Evolutionary conservation across 1,139 yeast genomes (phyloP).

Genomic region (Yamadazyma aaseri): DNA sequence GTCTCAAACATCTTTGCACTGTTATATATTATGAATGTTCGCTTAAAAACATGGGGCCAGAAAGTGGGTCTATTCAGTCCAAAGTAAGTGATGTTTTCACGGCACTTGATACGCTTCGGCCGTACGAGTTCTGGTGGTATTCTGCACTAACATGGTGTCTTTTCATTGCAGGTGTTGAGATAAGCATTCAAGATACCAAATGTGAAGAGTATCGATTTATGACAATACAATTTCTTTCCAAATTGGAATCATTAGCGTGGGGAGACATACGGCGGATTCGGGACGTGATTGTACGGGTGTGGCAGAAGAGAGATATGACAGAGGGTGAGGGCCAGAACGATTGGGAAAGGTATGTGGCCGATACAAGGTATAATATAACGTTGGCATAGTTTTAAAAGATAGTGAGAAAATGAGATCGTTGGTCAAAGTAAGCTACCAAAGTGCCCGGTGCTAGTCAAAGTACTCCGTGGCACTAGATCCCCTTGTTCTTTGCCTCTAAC

Average conservation of each 20-base stretch:
- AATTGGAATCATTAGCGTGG: neutral
- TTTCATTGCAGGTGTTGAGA: conserved; percentile 1
- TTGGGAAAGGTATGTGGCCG: conserved; percentile 1
- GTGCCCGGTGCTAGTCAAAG: too few relatives aligned
- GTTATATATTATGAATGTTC: conserved; percentile 1
- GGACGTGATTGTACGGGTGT: neutral
- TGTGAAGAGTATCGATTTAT: neutral
- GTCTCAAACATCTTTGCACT: neutral
- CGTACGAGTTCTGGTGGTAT: neutral
- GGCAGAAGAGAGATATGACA: neutral
- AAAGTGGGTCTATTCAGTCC: neutral
- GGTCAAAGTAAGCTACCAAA: neutral
- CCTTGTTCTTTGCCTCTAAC: too few relatives aligned
- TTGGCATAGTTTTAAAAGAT: too few relatives aligned
- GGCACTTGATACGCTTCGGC: neutral
- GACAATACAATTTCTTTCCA: neutral
- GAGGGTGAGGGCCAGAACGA: neutral
- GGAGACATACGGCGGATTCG: neutral
- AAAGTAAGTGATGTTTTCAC: neutral
- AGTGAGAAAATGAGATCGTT: too few relatives aligned
- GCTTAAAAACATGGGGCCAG: neutral
- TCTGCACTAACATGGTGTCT: conserved; percentile 1
- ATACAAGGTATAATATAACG: neutral
- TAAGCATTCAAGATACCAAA: neutral
- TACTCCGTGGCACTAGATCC: too few relatives aligned